Evolutionary conservation across 2,329 filamentous ascomycete species (phyloP).

Genomic region (Xylariaceae sp.): DNA sequence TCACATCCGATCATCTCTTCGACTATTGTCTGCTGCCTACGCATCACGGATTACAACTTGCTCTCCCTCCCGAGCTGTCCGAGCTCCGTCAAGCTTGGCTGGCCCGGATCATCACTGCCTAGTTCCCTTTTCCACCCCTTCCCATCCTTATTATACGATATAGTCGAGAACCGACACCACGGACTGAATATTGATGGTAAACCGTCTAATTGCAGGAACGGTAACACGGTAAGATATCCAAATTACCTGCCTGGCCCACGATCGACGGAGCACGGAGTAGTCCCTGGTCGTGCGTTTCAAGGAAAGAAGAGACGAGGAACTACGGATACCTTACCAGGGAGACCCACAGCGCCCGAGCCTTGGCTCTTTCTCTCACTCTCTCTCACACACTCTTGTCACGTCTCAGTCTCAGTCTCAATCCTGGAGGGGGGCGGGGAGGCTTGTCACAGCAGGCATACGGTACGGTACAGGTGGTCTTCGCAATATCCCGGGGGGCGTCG

Average conservation of each 20-base stretch:
- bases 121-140: background rate
- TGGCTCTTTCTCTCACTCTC: background rate
- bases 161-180: too few relatives aligned
- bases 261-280: too few relatives aligned
- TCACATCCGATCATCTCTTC: background rate
- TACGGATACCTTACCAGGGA: background rate
- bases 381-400: background rate
- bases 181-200: too few relatives aligned
- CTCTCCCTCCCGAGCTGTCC: background rate
- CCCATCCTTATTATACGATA: too few relatives aligned
- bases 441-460: too few relatives aligned
- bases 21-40: background rate
- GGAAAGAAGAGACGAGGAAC: background rate
- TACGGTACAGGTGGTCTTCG: too few relatives aligned
- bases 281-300: background rate
- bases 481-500: too few relatives aligned
- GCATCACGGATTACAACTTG: background rate
- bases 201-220: too few relatives aligned
- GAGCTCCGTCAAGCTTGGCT: background rate
- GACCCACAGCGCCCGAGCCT: background rate
- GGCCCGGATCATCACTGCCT: background rate
- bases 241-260: background rate
- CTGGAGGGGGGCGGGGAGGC: background rate
- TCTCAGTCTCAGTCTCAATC: background rate
- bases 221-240: background rate